phyloP scores from a whole-genome alignment of 352 stramenopile genomes.

The Phytophthora idaei region DNA sequence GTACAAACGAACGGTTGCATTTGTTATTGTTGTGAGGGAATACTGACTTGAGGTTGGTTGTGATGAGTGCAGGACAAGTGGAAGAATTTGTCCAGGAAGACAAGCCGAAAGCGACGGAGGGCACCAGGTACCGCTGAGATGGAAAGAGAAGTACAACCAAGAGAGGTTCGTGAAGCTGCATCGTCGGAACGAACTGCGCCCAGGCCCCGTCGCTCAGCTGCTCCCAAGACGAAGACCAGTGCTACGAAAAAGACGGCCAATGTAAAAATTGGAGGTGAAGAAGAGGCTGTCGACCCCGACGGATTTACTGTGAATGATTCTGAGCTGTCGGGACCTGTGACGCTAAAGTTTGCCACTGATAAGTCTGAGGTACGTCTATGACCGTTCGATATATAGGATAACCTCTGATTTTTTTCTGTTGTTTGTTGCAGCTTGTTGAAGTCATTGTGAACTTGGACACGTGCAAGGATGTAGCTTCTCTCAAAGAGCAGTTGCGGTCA shows the following conservation, averaged over 20 bases:
- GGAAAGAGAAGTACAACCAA: background rate
- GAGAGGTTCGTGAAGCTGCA: constrained; percentile 1
- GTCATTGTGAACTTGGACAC: constrained; percentile 22
- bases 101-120: constrained; percentile 14
- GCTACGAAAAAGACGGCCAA: background rate
- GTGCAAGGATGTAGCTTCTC: constrained; percentile 24
- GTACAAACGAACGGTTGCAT: constrained; percentile 17
- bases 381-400: background rate
- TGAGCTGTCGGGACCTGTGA: constrained; percentile 4
- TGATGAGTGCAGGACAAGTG: constrained; percentile 49
- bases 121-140: background rate
- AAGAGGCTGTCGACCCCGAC: background rate
- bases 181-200: background rate
- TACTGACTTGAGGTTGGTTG: background rate
- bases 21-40: background rate
- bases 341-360: constrained; percentile 37
- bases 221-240: background rate
- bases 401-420: background rate
- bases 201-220: background rate
- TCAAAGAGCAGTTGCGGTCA: constrained; percentile 26
- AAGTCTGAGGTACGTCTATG: constrained; percentile 29
- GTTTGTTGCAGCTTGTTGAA: constrained; percentile 24
- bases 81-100: constrained; percentile 32
- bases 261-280: background rate
- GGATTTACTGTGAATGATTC: background rate